phyloP scores from a whole-genome alignment of 177 flowering plant genomes.

The Vitis hybrid region DNA sequence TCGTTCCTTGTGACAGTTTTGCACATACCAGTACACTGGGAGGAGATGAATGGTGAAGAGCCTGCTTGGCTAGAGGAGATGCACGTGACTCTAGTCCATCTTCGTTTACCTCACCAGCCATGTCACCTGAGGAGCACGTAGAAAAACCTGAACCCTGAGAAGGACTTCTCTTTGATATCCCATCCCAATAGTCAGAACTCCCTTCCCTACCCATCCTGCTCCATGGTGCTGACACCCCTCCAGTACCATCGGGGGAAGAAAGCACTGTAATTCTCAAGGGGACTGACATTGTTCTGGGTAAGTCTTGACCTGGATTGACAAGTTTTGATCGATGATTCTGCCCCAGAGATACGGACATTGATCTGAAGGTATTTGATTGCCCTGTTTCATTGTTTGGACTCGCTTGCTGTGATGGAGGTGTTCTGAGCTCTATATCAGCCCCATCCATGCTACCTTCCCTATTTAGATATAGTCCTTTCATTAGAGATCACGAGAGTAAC shows the following conservation, averaged over 20 bases:
- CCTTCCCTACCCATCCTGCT: constrained; percentile 24
- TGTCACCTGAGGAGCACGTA: constrained; percentile 36
- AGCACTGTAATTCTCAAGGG: not conserved
- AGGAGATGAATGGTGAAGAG: constrained; percentile 28
- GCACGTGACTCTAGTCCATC: constrained; percentile 10
- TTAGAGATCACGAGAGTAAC: not conserved
- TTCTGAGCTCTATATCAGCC: constrained; percentile 8
- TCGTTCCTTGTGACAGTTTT: not conserved
- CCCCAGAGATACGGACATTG: constrained; percentile 27
- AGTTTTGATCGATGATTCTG: constrained; percentile 9
- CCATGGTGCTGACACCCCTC: constrained; percentile 20
- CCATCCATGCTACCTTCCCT: constrained; percentile 45
- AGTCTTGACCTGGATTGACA: constrained; percentile 22
- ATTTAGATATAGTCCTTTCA: constrained; percentile 7
- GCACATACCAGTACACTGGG: constrained; percentile 44
- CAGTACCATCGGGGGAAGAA: constrained; percentile 16
- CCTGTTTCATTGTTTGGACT: constrained; percentile 24
- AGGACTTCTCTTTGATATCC: constrained; percentile 23
- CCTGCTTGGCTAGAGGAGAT: constrained; percentile 15
- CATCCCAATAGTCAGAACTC: constrained; percentile 28
- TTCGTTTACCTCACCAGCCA: constrained; percentile 24
- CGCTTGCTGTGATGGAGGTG: constrained; percentile 22
- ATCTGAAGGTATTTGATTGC: constrained; percentile 21
- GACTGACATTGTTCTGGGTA: constrained; percentile 30
- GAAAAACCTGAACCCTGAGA: constrained; percentile 34